Evolutionary conservation across 2,329 filamentous ascomycete species (phyloP).

Genomic region (Aureobasidium sp.): DNA sequence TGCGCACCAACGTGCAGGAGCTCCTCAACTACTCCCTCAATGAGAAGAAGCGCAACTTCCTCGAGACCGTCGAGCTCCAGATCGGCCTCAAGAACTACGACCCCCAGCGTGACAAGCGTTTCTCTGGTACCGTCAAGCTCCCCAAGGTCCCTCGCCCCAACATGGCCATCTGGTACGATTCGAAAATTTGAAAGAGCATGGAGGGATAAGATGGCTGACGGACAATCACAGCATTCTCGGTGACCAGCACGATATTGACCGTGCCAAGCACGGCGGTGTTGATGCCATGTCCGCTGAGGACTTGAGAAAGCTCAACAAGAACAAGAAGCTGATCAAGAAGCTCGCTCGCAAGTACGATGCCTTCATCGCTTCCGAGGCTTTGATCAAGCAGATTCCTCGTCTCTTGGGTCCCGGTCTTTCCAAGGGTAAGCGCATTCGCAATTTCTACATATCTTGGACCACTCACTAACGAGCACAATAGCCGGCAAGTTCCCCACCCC

Average conservation of each 20-base stretch:
- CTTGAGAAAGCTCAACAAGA: constrained; percentile 99
- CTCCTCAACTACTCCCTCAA: constrained; percentile 77
- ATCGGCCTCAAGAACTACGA: constrained; percentile 97
- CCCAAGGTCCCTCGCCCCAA: constrained; percentile 83
- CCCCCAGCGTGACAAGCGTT: constrained; percentile 99
- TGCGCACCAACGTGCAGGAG: constrained; percentile 88
- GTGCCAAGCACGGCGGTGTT: constrained; percentile 97
- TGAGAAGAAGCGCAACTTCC: constrained; percentile 37
- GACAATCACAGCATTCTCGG: constrained; percentile 59
- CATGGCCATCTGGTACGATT: constrained; percentile 71
- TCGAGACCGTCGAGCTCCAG: constrained; percentile 49
- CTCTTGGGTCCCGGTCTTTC: constrained; percentile 97
- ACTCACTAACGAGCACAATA: constrained; percentile 37
- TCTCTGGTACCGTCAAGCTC: constrained; percentile 97
- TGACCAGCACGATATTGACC: constrained; percentile 98
- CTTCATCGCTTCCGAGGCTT: constrained; percentile 90
- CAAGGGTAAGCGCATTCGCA: constrained; percentile 60
- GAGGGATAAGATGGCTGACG: constrained; percentile 24
- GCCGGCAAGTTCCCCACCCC: constrained; percentile 99
- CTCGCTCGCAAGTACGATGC: constrained; percentile 99
- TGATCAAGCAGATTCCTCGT: constrained; percentile 99
- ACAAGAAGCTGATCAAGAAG: constrained; percentile 99
- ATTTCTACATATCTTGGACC: background rate
- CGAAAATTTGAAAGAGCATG: background rate
- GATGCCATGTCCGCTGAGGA: constrained; percentile 98